Conservation (phyloP, 495 filamentous ascomycete genomes). For the Talaromyces ruber region DNA sequence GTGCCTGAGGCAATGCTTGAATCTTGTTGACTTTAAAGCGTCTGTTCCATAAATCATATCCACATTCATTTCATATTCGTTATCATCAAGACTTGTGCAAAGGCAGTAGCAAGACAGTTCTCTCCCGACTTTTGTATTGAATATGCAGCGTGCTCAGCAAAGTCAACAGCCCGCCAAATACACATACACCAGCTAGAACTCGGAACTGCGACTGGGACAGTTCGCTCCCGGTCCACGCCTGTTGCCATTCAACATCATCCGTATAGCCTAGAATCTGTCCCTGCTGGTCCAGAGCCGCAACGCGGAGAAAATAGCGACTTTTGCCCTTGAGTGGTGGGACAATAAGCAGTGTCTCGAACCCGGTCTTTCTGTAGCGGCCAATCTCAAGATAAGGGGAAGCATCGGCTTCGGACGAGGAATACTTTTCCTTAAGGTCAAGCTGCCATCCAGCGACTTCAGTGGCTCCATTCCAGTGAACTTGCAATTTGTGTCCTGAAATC, state of each 20-base stretch:
- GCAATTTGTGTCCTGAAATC: constrained; percentile 19
- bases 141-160: constrained; percentile 1
- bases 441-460: constrained; percentile 31
- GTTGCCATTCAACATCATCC: constrained; percentile 9
- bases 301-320: constrained; percentile 5
- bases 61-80: neutral
- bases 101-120: neutral
- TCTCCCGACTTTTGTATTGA: neutral
- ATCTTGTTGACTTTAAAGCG: neutral
- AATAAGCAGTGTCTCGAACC: constrained; percentile 17
- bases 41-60: neutral
- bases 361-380: constrained; percentile 16
- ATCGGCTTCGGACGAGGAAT: neutral
- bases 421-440: constrained; percentile 13
- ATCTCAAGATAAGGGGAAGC: constrained; percentile 11
- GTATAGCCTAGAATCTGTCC: constrained; percentile 16
- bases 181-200: neutral
- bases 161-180: constrained; percentile 1
- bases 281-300: constrained; percentile 27
- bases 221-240: neutral
- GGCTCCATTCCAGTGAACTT: constrained; percentile 39
- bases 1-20: no score
- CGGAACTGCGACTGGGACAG: neutral
- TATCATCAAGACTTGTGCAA: neutral
- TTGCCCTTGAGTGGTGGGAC: constrained; percentile 18